Conservation (phyloP, 2,329 filamentous ascomycete species). For the Dactylellina haptotyla region DNA sequence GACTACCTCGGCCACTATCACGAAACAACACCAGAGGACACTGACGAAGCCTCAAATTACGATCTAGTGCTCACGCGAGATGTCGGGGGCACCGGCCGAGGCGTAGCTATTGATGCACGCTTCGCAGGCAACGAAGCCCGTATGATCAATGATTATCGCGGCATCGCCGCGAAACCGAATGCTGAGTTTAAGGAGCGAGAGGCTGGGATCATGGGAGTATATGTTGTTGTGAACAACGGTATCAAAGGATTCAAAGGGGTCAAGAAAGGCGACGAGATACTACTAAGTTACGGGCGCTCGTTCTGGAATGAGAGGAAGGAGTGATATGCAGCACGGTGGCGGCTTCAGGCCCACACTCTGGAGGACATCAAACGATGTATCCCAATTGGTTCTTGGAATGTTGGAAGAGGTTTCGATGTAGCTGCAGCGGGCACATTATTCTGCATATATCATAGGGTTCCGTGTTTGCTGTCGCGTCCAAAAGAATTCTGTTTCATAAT, state of each 20-base stretch:
- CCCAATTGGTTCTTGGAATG: conserved; percentile 16
- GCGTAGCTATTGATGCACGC: conserved; percentile 71
- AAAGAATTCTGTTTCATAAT: conserved; percentile 40
- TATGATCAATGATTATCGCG: conserved; percentile 75
- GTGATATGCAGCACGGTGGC: not conserved
- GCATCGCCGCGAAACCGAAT: conserved; percentile 63
- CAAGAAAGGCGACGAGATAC: conserved; percentile 71
- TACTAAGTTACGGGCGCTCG: conserved; percentile 75
- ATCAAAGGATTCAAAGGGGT: conserved; percentile 60
- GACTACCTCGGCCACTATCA: conserved; percentile 72
- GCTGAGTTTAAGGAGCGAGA: conserved; percentile 93
- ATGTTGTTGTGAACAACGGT: conserved; percentile 53
- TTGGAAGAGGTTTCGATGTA: conserved; percentile 7
- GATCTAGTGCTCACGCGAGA: conserved; percentile 72
- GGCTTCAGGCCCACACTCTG: not conserved
- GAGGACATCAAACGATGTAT: not conserved
- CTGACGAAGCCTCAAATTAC: conserved; percentile 68
- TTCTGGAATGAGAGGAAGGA: conserved; percentile 69
- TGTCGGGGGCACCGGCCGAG: conserved; percentile 58
- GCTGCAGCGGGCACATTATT: not conserved
- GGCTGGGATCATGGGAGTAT: conserved; percentile 92
- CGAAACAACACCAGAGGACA: conserved; percentile 58
- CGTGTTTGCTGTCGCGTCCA: conserved; percentile 9
- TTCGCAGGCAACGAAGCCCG: conserved; percentile 71
- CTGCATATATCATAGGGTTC: conserved; percentile 2